Evolutionary conservation across 805 yeast genomes (phyloP), one percentile per base, ranked within the genome.

Genomic region (Candida vaughaniae): DNA sequence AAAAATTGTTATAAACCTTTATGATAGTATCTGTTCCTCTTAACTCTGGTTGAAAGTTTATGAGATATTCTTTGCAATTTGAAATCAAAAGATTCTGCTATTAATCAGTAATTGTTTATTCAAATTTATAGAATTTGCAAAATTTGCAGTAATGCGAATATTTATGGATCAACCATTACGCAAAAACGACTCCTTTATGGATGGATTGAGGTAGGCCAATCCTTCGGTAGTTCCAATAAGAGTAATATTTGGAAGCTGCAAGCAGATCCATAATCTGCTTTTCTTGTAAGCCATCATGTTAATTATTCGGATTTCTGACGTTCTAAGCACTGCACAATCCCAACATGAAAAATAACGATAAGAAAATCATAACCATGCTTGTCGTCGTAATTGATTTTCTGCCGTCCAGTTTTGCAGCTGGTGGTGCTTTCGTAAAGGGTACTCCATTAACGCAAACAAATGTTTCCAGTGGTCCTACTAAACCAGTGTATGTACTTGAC

Each of bases 351-450:
- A 26, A 8, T n/a, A 26, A 26, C 15, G 29, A 26, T 26, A 26
- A 16, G n/a, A 26, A 26, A 26, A 26, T 5, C 5, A 26, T 8
- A 5, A 14, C 14, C 29, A 11, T 26, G 16, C 15, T 26, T 10
- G 29, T 11, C n/a, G 16, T 26, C 9, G 29, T 26, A 10, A 26
- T 26, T 26, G 29, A n/a, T 8, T 26, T 26, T 26, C 29, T 26
- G n/a, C 29, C 29, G 4, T 26, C 16, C 29, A 26, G 29, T 26
- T 26, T 26, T n/a, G 29, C n/a, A n/a, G n/a, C 29, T 26, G 29
- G 29, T 12, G n/a, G n/a, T 26, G 29, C 29, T 26, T 26, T 26
- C 7, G 29, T 26, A 16, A 12, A 26, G 15, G 29, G 29, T 26
- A 26, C 15, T 11, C 29, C 29, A 26, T 26, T 15, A 11, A 26